Evolutionary conservation across 352 stramenopile genomes (phyloP), one percentile per base, ranked within the genome.

Genomic region (Pythium phragmiticola): DNA sequence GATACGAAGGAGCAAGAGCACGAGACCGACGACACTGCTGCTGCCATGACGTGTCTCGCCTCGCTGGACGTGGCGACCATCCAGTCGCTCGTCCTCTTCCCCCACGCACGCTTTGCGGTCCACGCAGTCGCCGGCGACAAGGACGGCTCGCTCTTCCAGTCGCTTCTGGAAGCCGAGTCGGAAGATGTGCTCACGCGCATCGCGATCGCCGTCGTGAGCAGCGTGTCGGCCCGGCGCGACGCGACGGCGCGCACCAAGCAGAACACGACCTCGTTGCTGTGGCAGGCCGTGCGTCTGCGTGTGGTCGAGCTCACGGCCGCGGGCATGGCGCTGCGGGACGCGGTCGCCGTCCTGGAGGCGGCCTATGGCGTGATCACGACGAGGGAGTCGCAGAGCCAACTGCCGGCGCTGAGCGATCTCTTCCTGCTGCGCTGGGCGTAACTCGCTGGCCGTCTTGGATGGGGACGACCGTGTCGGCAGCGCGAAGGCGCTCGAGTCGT

Each of bases 241-340:
- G 17, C 26, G 14, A 3, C 21, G 6, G 11, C 36, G 21, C 17
- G 39, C 34, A 50, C 0, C 19, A 36, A 47, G n/a, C 33, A 68
- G 33, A 64, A 16, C 11, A 50, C 30, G 17, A 21, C 17, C 26
- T 30, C 26, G 39, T 14, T 71, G 50, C 47, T 71, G 2, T 71
- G 57, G 65, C 57, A 71, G 45, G 65, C 65, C 19, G 45, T 64
- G 23, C 65, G 65, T 0, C 47, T 71, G 34, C 57, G 65, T 14
- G 30, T 66, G 7, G 28, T 71, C 21, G 65, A 71, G 47, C 57
- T 71, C 12, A 62, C 43, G 7, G 42, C 41, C n/a, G 37, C 47
- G 3, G 21, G 30, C 26, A 33, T 59, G 23, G 3, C 43, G 3
- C 36, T 70, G 30, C 57, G 47, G 23, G 57, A 66, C 9, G 65